Evolutionary conservation across 805 yeast species (phyloP), one percentile per base, ranked within the genome.

Genomic region (Blastobotrys americana): DNA sequence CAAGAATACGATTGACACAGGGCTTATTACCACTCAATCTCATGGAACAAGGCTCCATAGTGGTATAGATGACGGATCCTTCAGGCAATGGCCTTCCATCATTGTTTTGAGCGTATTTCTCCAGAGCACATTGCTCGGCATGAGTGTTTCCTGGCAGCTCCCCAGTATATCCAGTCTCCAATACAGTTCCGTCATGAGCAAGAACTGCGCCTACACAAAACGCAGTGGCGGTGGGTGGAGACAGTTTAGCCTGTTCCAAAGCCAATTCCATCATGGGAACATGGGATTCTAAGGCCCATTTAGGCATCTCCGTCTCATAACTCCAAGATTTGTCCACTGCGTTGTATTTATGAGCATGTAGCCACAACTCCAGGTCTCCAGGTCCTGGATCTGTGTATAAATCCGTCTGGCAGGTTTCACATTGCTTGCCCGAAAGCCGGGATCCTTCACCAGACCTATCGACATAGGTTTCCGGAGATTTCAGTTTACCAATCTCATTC

Each of bases 1-100:
- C 71, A 41, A 89, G 57, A 4, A 93, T 78, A 22, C 97, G 72
- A 49, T 88, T 88, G 2, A 78, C 80, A 64, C 98, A 93, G 0
- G 98, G 96, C 42, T 71, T 56, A 53, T 90, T 89, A 0, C 97
- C 97, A 58, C 96, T 87, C 27, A 90, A 67, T 43, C 98, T 71
- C 45, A 76, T 74, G 4, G 95, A 80, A 60, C 98, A 93, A 1
- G 98, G 98, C 59, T 93, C 98, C 97, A 93, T 93, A 0, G 97
- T 87, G 0, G 97, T 90, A 62, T 85, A 93, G 9, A 93, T 63
- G 33, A 84, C 85, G 0, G 93, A 77, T 0, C 95, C 95, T 5
- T 55, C 58, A 0, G 96, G 96, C 2, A 87, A 69, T 2, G 65
- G 66, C 2, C 54, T 42, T 1, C 34, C 35, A 3, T 47, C 48